A percentile compares a stretch with the other conserved stretches of the same genome.
Conservation (phyloP, 225 moss, liverwort and hornwort genomes). For the Pseudisothecium myosuroides region DNA sequence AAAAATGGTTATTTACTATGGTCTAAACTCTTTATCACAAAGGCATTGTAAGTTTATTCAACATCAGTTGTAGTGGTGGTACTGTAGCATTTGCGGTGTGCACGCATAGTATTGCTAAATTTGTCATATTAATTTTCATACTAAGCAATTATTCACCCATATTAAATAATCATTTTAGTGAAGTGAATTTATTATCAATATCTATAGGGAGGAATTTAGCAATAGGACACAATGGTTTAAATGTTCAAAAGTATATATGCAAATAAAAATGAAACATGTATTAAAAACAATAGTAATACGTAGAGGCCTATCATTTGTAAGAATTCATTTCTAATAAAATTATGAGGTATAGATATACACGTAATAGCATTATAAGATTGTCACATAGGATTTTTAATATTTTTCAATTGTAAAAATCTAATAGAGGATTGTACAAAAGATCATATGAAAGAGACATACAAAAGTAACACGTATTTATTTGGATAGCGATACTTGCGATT, state of each 20-base stretch:
- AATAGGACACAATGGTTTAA: background rate
- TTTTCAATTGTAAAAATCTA: background rate
- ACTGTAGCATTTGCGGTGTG: background rate
- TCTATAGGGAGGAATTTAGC: background rate
- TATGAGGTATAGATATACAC: background rate
- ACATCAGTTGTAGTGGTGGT: background rate
- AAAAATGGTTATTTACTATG: background rate
- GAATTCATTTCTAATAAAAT: background rate
- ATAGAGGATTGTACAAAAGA: background rate
- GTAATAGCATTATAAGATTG: background rate
- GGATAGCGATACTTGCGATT: background rate
- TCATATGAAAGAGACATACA: fast-evolving
- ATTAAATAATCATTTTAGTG: background rate
- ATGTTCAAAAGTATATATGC: background rate
- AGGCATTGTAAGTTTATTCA: background rate
- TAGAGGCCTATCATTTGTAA: background rate
- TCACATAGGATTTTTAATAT: background rate
- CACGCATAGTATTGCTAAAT: fast-evolving
- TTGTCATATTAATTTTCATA: background rate
- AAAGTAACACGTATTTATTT: background rate
- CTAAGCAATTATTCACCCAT: background rate
- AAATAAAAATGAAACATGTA: background rate
- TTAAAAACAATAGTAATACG: fast-evolving
- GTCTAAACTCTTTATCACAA: no score
- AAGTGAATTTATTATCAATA: background rate